Conservation (phyloP, 345 rosid species). For the Eucalyptus urophylla region DNA sequence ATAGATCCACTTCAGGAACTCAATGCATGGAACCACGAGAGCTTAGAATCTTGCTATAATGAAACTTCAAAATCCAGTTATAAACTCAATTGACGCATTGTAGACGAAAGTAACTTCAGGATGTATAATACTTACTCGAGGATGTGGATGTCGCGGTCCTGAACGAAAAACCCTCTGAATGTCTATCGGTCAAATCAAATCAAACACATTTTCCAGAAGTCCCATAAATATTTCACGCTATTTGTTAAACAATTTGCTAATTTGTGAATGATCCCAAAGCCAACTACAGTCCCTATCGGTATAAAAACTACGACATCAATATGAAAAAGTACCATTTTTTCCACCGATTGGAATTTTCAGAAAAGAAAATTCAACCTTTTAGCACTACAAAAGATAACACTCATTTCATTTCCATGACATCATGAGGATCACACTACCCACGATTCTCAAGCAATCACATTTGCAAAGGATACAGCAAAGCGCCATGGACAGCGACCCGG, state of each 20-base stretch:
- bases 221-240: not conserved
- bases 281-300: not conserved
- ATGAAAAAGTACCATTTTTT: not conserved
- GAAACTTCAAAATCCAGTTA: not conserved
- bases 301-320: not conserved
- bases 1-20: not conserved
- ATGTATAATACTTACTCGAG: constrained; percentile 56
- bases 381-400: not conserved
- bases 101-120: not conserved
- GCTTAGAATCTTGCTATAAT: not conserved
- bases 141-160: constrained; percentile 74
- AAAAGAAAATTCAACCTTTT: not conserved
- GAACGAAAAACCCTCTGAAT: constrained; percentile 80
- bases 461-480: constrained; percentile 83
- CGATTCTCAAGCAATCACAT: not conserved
- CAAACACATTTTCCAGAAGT: constrained; percentile 13
- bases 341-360: not conserved
- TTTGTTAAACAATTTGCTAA: not conserved
- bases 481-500: constrained; percentile 93
- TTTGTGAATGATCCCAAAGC: not conserved
- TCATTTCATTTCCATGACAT: not conserved
- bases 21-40: not conserved
- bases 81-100: not conserved
- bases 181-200: constrained; percentile 32
- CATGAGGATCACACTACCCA: not conserved